phyloP scores from a whole-genome alignment of 108 stramenopile genomes.

The Aurantiochytrium sp. region DNA sequence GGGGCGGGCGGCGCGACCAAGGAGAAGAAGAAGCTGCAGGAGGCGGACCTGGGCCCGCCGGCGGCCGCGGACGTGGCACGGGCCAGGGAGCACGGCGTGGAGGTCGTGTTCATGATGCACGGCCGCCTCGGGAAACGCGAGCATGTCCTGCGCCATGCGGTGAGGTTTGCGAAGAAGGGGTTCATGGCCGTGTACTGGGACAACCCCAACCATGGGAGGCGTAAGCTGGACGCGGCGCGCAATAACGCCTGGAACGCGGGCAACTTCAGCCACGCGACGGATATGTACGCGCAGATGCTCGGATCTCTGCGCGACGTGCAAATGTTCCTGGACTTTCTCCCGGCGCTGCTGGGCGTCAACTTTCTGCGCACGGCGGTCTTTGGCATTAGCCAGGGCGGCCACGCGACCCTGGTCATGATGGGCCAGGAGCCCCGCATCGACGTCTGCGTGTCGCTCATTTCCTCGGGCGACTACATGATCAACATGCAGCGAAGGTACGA shows the following conservation, averaged over 20 bases:
- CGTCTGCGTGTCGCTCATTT: neutral
- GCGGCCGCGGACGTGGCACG: neutral
- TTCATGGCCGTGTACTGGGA: neutral
- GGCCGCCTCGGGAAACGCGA: neutral
- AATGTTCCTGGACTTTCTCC: neutral
- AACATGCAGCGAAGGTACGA: neutral
- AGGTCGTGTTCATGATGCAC: neutral
- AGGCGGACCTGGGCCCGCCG: neutral
- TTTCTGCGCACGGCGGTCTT: neutral
- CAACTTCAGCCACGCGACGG: neutral
- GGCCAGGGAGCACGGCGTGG: neutral
- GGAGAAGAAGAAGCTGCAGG: neutral
- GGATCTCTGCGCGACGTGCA: neutral
- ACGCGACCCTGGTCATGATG: neutral
- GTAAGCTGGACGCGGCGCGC: neutral
- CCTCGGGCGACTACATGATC: neutral
- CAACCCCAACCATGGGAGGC: neutral
- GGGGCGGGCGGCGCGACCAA: too few species aligned
- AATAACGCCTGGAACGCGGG: neutral
- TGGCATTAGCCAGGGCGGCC: slow-evolving; percentile 13
- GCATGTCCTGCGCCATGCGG: neutral
- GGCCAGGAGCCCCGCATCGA: slow-evolving; percentile 6
- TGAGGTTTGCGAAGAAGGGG: neutral
- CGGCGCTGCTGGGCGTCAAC: neutral
- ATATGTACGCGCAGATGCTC: slow-evolving; percentile 19